Evolutionary conservation across 2,329 filamentous ascomycete species (phyloP), one percentile per base, ranked within the genome.

Genomic region (Neobulgaria alba): DNA sequence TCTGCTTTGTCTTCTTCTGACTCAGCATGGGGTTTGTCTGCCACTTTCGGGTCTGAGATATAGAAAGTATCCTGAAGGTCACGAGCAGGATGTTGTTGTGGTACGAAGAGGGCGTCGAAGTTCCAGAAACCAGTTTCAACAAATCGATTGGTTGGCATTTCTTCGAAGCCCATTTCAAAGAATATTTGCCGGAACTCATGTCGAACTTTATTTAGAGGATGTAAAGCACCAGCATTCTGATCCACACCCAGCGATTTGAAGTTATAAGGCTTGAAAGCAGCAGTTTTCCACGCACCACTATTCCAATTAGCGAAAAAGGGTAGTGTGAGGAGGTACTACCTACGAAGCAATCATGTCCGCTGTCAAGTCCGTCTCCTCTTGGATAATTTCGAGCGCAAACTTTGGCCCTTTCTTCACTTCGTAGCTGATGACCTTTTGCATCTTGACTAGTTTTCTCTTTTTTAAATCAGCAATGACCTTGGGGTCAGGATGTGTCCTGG

Each of bases 41-140:
- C 89, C 43, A 66, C 67, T 45, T 78, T 71, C 33, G 92, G 92
- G 58, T 98, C 89, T 30, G 88, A 88, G 58, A 96, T 90, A 71
- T 95, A 98, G 71, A 96, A 96, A 42, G 92, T 96, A 59, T 98
- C 92, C 72, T 98, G 92, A 52, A 95, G 73, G 63, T 98, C 92
- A 61, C 92, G 86, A 45, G 92, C 92, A 38, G 92, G 92, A 64
- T 98, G 92, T 72, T 98, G 92, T 67, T 94, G 92, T 20, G 90
- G 90, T 39, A 96, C 90, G 64, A 90, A 95, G 49, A 98, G 85
- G 17, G 89, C 80, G 60, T 96, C 90, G 64, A 96, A 96, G 67
- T 96, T 96, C 88, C 92, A 98, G 79, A 96, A 95, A 34, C 90
- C 89, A 10, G 89, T 90, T 67, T 98, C 92, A 48, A 96, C 89